These are phyloP conservation scores for Hypericum androsaemum DNA, from an alignment of 345 rosid genomes.

Conservation along the genomic window DNA sequence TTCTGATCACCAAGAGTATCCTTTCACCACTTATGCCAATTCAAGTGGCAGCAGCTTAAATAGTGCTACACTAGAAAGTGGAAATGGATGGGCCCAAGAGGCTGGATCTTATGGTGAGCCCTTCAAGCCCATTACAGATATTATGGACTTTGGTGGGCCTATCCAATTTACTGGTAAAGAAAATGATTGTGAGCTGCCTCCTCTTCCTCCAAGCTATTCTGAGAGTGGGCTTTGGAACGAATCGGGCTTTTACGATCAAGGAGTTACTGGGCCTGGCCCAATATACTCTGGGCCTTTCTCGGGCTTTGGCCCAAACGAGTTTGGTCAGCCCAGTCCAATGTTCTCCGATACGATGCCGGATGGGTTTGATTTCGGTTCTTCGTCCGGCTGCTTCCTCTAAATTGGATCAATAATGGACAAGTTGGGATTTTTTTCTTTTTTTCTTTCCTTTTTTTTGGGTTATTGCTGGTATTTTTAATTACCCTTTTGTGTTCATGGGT, in stretches of 20 bases:
- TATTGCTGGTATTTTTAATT: no score
- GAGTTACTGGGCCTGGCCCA: constrained; percentile 2
- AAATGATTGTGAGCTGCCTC: constrained; percentile 60
- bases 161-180: constrained; percentile 1
- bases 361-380: constrained; percentile 36
- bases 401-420: neutral
- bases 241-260: constrained; percentile 20
- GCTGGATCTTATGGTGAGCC: constrained; percentile 24
- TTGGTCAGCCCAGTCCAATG: constrained; percentile 21
- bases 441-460: no score
- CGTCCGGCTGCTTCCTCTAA: constrained; percentile 21
- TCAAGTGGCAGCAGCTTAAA: no score
- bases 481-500: no score
- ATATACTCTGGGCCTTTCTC: constrained; percentile 12
- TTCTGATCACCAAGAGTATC: neutral
- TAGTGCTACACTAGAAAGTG: no score
- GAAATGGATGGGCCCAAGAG: constrained; percentile 4
- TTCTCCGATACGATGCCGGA: constrained; percentile 26
- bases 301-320: constrained; percentile 24
- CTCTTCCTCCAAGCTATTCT: constrained; percentile 57
- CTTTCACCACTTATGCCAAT: no score
- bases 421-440: no score
- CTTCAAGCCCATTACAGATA: constrained; percentile 27
- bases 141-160: constrained; percentile 9
- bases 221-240: constrained; percentile 35